phyloP scores from a whole-genome alignment of 306 rosid genomes.

The Cicer judaicum region DNA sequence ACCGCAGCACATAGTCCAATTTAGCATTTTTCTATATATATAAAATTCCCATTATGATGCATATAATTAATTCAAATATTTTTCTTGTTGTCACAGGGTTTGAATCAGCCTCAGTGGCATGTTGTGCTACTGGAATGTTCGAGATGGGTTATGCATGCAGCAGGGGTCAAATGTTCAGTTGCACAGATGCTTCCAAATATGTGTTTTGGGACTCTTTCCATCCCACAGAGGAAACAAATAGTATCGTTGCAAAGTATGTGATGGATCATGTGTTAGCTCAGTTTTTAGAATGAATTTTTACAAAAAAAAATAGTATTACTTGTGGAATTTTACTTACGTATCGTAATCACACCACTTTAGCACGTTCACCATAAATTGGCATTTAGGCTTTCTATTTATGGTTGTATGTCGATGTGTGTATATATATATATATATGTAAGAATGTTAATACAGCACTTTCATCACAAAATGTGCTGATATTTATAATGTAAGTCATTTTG shows the following conservation, averaged over 20 bases:
- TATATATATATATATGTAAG: constrained; percentile 2
- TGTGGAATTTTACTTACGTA: constrained; percentile 18
- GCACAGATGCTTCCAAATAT: constrained; percentile 73
- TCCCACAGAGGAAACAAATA: constrained; percentile 63
- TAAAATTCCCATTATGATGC: background rate
- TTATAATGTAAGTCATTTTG: constrained; percentile 32
- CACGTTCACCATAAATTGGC: constrained; percentile 21
- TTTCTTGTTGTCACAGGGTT: constrained; percentile 57
- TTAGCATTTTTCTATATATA: background rate
- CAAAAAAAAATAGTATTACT: background rate
- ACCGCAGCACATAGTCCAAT: background rate
- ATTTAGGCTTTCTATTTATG: constrained; percentile 24
- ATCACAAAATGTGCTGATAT: constrained; percentile 46
- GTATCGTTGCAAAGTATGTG: constrained; percentile 49
- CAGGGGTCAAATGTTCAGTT: constrained; percentile 58
- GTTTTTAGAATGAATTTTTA: constrained; percentile 26
- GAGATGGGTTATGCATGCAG: constrained; percentile 94
- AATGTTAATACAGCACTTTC: constrained; percentile 40
- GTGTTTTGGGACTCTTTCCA: constrained; percentile 70
- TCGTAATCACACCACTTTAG: constrained; percentile 9
- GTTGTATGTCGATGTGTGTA: constrained; percentile 32
- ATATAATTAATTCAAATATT: background rate
- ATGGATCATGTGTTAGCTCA: constrained; percentile 42
- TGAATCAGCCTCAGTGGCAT: constrained; percentile 66
- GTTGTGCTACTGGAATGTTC: constrained; percentile 83